Evolutionary conservation across 768 basidiomycete species (phyloP).

Genomic region (Astraeus odoratus): DNA sequence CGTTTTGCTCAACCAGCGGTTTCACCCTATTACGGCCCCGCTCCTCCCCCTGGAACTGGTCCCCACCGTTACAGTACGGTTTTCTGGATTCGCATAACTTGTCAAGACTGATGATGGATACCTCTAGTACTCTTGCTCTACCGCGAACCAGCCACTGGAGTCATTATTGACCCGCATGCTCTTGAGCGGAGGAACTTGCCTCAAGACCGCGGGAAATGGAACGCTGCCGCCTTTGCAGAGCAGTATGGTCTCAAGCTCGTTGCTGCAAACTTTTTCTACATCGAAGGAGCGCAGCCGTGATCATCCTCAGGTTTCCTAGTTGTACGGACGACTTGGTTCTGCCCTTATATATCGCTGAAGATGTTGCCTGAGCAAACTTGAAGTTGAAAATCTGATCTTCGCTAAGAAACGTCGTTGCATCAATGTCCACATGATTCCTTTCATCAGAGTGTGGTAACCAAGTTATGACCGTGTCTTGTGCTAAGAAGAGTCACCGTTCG

Average conservation of each 20-base stretch:
- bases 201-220: slow-evolving; percentile 47
- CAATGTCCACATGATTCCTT: too few species aligned
- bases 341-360: too few species aligned
- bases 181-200: slow-evolving; percentile 39
- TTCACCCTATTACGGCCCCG: slow-evolving; percentile 53
- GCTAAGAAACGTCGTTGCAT: too few species aligned
- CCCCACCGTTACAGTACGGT: slow-evolving; percentile 49
- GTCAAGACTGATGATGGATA: not conserved
- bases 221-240: slow-evolving; percentile 46
- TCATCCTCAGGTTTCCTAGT: not conserved
- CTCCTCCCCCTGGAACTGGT: slow-evolving; percentile 47
- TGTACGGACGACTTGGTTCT: too few species aligned
- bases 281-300: slow-evolving; percentile 20
- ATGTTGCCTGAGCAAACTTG: too few species aligned
- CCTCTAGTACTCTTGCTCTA: slow-evolving; percentile 53
- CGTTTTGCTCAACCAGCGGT: slow-evolving; percentile 39
- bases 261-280: slow-evolving; percentile 51
- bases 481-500: too few species aligned
- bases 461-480: too few species aligned
- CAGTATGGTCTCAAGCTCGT: slow-evolving; percentile 48
- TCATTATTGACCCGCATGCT: slow-evolving; percentile 38
- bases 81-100: not conserved
- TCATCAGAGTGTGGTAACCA: too few species aligned
- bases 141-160: slow-evolving; percentile 42
- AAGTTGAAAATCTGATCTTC: too few species aligned